phyloP scores from a whole-genome alignment of 768 basidiomycete genomes.

The Leccinum disarticulatum region DNA sequence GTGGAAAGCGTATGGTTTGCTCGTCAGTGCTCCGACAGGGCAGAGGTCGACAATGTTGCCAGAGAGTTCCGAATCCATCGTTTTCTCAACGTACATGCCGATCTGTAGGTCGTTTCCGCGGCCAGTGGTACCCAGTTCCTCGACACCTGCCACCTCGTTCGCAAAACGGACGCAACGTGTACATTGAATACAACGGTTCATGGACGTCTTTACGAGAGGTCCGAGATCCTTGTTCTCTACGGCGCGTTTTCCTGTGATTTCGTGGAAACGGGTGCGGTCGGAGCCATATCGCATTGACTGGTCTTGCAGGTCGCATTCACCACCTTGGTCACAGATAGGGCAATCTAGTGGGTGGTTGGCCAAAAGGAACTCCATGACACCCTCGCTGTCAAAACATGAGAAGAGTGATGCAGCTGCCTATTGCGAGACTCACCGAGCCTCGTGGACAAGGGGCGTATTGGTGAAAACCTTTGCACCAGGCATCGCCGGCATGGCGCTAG shows the following conservation, averaged over 20 bases:
- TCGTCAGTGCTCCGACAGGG: constrained; percentile 96
- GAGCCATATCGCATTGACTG: constrained; percentile 99
- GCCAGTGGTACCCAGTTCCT: constrained; percentile 95
- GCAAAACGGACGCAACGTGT: constrained; percentile 99
- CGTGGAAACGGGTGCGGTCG: constrained; percentile 97
- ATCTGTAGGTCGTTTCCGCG: constrained; percentile 99
- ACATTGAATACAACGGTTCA: constrained; percentile 99
- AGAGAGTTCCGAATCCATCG: constrained; percentile 95
- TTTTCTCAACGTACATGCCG: constrained; percentile 97
- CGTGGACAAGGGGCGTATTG: constrained; percentile 86
- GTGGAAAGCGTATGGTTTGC: constrained; percentile 98
- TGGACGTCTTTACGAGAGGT: constrained; percentile 96
- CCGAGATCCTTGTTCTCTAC: constrained; percentile 98
- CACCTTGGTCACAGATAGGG: constrained; percentile 98
- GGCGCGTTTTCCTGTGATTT: constrained; percentile 96
- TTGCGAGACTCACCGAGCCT: constrained; percentile 61
- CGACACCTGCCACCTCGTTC: constrained; percentile 98
- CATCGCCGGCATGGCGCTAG: constrained; percentile 96
- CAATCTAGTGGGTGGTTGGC: constrained; percentile 98
- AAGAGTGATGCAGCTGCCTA: constrained; percentile 1
- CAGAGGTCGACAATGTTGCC: constrained; percentile 98
- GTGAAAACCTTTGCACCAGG: constrained; percentile 90
- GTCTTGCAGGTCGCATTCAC: constrained; percentile 98
- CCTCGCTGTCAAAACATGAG: constrained; percentile 58
- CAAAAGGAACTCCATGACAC: constrained; percentile 98